Conservation (phyloP, 116 monocot species). For the Phalaenopsis hybrid region DNA sequence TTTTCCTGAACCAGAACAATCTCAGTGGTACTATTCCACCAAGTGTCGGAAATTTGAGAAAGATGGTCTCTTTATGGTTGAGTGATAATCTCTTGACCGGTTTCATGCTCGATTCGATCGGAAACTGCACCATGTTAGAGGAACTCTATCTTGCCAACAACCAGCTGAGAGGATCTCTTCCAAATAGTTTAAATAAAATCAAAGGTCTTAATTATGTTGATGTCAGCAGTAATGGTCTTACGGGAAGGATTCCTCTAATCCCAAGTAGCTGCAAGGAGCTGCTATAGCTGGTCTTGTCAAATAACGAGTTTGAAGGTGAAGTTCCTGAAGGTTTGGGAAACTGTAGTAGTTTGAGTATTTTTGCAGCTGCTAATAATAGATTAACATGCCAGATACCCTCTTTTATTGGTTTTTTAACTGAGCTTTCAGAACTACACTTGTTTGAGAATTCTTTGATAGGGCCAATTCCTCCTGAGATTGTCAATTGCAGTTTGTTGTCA, state of each 20-base stretch:
- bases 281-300: conserved; percentile 31
- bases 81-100: conserved; percentile 48
- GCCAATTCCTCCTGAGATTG: conserved; percentile 57
- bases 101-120: conserved; percentile 42
- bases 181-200: conserved; percentile 32
- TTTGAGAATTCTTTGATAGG: conserved; percentile 57
- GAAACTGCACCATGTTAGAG: conserved; percentile 38
- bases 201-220: conserved; percentile 33
- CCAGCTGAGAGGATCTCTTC: conserved; percentile 47
- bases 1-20: conserved; percentile 57
- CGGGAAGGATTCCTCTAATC: conserved; percentile 40
- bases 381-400: conserved; percentile 63
- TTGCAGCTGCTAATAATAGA: conserved; percentile 36
- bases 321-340: conserved; percentile 52
- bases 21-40: conserved; percentile 47
- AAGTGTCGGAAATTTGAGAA: conserved; percentile 35
- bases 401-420: conserved; percentile 35
- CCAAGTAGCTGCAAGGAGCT: conserved; percentile 32
- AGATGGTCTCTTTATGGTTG: conserved; percentile 29
- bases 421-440: conserved; percentile 42
- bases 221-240: conserved; percentile 35
- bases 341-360: conserved; percentile 31
- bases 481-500: conserved; percentile 44
- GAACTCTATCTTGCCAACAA: conserved; percentile 53
- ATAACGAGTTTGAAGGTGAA: conserved; percentile 47